Conservation (phyloP, 768 basidiomycete species). For the Gelatoporia subvermispora region DNA sequence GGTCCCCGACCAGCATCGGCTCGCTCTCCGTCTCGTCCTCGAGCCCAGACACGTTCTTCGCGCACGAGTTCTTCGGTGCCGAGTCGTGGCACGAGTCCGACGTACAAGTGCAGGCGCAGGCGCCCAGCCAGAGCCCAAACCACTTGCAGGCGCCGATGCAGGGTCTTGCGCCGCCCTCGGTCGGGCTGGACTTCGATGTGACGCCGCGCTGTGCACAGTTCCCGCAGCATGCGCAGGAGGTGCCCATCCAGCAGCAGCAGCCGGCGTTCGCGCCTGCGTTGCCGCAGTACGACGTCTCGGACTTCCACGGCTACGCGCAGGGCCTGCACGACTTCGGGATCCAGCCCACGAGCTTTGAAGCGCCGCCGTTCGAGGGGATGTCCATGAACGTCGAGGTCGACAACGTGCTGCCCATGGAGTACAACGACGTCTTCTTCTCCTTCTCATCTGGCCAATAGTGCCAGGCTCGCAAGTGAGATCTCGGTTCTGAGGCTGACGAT, state of each 20-base stretch:
- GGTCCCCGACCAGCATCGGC: conserved; percentile 28
- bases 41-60: neutral
- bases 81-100: neutral
- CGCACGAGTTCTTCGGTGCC: neutral
- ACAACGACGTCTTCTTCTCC: neutral
- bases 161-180: neutral
- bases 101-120: neutral
- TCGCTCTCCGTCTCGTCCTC: conserved; percentile 1
- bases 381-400: conserved; percentile 15
- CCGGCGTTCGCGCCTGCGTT: neutral
- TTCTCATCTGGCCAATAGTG: no score
- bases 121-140: neutral
- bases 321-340: conserved; percentile 20
- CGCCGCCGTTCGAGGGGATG: conserved; percentile 15
- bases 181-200: conserved; percentile 8
- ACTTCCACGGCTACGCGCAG: conserved; percentile 18
- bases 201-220: conserved; percentile 17
- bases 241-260: neutral
- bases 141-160: neutral
- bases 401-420: neutral
- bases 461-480: no score
- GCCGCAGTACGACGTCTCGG: conserved; percentile 7
- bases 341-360: conserved; percentile 13
- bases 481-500: no score
- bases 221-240: conserved; percentile 11